Evolutionary conservation across 2,329 filamentous ascomycete species (phyloP).

Genomic region (Daldinia eschscholtzii): DNA sequence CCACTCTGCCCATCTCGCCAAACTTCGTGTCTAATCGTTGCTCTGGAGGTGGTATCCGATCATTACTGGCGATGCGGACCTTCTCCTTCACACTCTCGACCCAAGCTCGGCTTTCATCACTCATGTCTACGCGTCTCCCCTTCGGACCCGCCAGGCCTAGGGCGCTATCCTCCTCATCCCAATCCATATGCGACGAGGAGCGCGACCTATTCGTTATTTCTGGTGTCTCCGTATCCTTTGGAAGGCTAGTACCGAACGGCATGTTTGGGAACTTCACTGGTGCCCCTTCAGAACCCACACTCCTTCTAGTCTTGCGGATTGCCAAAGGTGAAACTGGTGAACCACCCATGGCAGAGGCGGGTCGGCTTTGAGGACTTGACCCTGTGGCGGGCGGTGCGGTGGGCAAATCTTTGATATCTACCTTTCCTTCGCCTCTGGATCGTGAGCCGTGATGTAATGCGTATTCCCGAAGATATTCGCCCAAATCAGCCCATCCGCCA

Average conservation of each 20-base stretch:
- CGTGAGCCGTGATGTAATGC: conserved; percentile 90
- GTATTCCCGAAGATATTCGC: conserved; percentile 94
- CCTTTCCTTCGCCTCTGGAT: conserved; percentile 64
- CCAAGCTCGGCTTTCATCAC: conserved; percentile 81
- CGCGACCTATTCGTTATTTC: conserved; percentile 62
- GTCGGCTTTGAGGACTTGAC: conserved; percentile 59
- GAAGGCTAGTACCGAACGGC: conserved; percentile 54
- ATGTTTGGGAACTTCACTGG: conserved; percentile 57
- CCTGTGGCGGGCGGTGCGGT: conserved; percentile 51
- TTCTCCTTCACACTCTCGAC: conserved; percentile 86
- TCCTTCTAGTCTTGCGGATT: conserved; percentile 67
- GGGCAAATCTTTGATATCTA: conserved; percentile 69
- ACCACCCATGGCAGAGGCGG: conserved; percentile 57
- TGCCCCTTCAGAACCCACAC: conserved; percentile 55
- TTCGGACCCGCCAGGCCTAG: conserved; percentile 79
- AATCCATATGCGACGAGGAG: conserved; percentile 67
- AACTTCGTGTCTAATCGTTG: conserved; percentile 61
- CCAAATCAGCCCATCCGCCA: conserved; percentile 97
- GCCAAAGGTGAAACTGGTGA: conserved; percentile 62
- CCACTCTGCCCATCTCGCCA: conserved; percentile 78
- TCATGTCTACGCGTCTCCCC: conserved; percentile 73
- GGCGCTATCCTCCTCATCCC: conserved; percentile 70
- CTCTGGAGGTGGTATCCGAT: conserved; percentile 56
- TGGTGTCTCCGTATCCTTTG: conserved; percentile 56
- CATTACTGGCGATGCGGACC: conserved; percentile 77